Percentiles rank a stretch among this genome's conserved stretches.
Evolutionary conservation across 2,329 filamentous ascomycete genomes (phyloP).

Genomic region (Nemania serpens): DNA sequence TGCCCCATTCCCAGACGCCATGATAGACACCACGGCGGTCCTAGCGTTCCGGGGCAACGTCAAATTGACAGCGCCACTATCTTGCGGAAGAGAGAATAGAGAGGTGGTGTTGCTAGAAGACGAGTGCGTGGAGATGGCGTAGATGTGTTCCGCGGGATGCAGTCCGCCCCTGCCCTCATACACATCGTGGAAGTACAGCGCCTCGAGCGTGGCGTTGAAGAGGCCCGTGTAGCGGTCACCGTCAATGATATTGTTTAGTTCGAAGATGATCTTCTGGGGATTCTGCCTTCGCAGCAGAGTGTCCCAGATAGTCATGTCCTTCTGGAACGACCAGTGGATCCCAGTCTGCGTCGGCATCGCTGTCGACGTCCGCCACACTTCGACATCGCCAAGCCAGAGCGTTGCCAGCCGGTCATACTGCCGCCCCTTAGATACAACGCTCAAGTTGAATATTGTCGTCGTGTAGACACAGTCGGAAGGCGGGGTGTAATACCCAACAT

Average conservation of each 20-base stretch:
- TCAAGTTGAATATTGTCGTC: conserved; percentile 58
- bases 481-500: conserved; percentile 34
- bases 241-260: conserved; percentile 63
- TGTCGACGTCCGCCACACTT: conserved; percentile 68
- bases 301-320: conserved; percentile 65
- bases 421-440: conserved; percentile 60
- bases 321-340: conserved; percentile 59
- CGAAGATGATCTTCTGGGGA: conserved; percentile 63
- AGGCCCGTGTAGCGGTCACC: conserved; percentile 59
- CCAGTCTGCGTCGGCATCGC: conserved; percentile 63
- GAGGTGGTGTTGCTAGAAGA: conserved; percentile 54
- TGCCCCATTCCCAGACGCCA: conserved; percentile 65
- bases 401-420: conserved; percentile 66
- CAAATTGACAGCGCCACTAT: conserved; percentile 54
- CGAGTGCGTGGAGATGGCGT: conserved; percentile 50
- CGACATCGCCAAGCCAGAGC: conserved; percentile 65
- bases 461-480: conserved; percentile 38
- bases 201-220: conserved; percentile 63
- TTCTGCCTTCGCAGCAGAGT: conserved; percentile 52
- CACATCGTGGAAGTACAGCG: conserved; percentile 52
- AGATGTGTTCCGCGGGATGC: conserved; percentile 39
- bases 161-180: conserved; percentile 35
- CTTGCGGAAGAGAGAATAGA: conserved; percentile 58
- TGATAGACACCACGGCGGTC: conserved; percentile 65
- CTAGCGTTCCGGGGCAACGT: conserved; percentile 60